These are phyloP conservation scores for Sugiyamaella novakii DNA, from an alignment of 1,139 yeast species.

Conservation along the genomic window DNA sequence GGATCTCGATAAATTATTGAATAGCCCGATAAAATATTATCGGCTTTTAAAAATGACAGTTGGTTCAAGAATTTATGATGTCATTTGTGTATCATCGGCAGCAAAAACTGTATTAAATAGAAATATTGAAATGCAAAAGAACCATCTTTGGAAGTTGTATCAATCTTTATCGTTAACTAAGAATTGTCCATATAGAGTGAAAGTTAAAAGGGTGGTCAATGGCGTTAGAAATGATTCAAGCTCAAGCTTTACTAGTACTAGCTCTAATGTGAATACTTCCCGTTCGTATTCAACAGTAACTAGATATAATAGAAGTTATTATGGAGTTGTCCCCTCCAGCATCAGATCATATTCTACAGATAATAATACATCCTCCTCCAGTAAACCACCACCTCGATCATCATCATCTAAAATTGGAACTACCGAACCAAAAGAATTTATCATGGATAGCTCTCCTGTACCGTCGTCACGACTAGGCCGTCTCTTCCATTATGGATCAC, in stretches of 20 bases:
- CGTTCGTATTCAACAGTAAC: conserved; percentile 5
- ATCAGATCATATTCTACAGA: conserved; percentile 20
- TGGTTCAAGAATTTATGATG: conserved; percentile 29
- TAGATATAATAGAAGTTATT: not conserved
- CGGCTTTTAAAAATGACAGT: conserved; percentile 16
- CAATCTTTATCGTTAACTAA: conserved; percentile 20
- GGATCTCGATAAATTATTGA: too few species aligned
- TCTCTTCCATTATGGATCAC: conserved; percentile 85
- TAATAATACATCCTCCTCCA: not conserved
- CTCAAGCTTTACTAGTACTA: not conserved
- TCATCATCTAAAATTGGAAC: conserved; percentile 33
- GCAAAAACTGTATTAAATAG: conserved; percentile 19
- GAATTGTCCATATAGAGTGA: conserved; percentile 3
- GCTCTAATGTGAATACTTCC: not conserved
- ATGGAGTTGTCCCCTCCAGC: not conserved
- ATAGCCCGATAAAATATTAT: not conserved
- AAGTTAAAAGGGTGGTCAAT: not conserved
- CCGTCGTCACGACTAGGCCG: conserved; percentile 87
- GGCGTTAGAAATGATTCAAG: not conserved
- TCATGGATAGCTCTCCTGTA: conserved; percentile 65
- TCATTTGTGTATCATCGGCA: conserved; percentile 28
- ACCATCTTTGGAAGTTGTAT: conserved; percentile 15
- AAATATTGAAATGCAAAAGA: conserved; percentile 17
- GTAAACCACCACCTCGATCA: conserved; percentile 1
- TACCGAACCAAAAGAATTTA: conserved; percentile 47